Percentiles rank a stretch among this genome's conserved stretches.
Conservation (phyloP, 1,284 basidiomycete species). For the Amylostereum areolatum region DNA sequence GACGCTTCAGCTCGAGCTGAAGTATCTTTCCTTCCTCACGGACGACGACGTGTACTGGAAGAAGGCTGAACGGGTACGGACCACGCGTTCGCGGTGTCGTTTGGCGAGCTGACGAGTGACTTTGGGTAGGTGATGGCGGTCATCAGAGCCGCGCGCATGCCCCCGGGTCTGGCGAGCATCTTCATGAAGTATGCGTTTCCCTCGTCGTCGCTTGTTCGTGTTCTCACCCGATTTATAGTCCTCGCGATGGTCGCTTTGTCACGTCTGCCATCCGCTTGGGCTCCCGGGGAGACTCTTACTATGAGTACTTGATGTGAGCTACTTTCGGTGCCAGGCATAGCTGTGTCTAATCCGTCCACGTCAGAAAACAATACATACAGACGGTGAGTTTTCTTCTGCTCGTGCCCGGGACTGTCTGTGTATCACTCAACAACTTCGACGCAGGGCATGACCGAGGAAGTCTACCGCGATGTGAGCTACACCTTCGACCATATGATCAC, state of each 20-base stretch:
- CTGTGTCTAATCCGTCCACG: not conserved
- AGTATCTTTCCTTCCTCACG: constrained; percentile 81
- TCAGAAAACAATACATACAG: constrained; percentile 78
- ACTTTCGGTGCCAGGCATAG: constrained; percentile 3
- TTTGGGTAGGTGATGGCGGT: constrained; percentile 79
- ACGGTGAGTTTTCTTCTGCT: constrained; percentile 42
- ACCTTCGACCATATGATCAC: not conserved
- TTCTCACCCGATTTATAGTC: constrained; percentile 31
- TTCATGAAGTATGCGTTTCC: constrained; percentile 66
- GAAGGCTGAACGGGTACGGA: constrained; percentile 75
- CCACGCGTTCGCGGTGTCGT: too few relatives aligned
- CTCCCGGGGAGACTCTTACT: constrained; percentile 91
- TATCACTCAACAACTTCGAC: constrained; percentile 6
- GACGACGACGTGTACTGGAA: constrained; percentile 78
- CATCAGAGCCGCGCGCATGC: constrained; percentile 55
- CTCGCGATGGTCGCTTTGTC: constrained; percentile 64
- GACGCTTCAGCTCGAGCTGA: constrained; percentile 85
- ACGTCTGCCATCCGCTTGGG: constrained; percentile 82
- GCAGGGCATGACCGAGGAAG: constrained; percentile 69
- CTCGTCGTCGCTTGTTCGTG: constrained; percentile 1
- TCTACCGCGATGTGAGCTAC: constrained; percentile 66
- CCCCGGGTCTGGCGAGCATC: constrained; percentile 78
- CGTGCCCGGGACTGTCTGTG: not conserved
- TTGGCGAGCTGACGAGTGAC: too few relatives aligned
- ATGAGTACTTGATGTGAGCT: constrained; percentile 85